Base-by-base conservation (phyloP, 2,329 filamentous ascomycete genomes). In the Coniella vitis region DNA sequence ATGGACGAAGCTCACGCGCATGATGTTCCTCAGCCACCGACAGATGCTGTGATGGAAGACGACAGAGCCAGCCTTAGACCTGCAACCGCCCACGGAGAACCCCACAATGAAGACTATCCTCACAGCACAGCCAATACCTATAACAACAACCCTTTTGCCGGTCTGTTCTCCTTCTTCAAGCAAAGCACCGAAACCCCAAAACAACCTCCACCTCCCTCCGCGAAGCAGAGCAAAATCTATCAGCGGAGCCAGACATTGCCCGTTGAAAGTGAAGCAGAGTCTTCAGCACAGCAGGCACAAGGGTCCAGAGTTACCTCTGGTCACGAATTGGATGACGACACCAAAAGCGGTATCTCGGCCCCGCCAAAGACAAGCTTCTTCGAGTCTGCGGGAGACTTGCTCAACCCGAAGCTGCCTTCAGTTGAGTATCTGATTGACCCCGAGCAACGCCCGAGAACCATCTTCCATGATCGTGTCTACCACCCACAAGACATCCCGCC, bases 391-490 rank as follows among this genome's bases (percentile, higher is more conserved):
- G 88, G 90, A 10, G 91, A 98, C 64, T 71, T 98, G 3, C 77
- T 98, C 36, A 94, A 91, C 63, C 93, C 93, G 4, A 91, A 90
- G 41, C 69, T 97, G 31, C 91, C 93, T 14, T 78, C 86, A 0
- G 73, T 80, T 3, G 84, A 90, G 38, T 98, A 89, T 65, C 73
- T 98, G 34, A 78, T 90, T 45, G 86, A 97, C 58, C 91, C 93
- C 7, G 76, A 83, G 1, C 84, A 81, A 44, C 84, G 93, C 14
- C 83, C 89, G 0, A 81, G 89, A 40, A 91, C 91, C 1, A 98
- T 98, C 52, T 97, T 97, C 66, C 93, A 98, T 65, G 93, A 98
- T 64, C 84, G 93, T 10, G 80, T 98, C 14, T 98, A 98, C 62
- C 89, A 95, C 59, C 90, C 93, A 0, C 79, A 85, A 38, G 93